Base-by-base conservation (phyloP, 2,329 filamentous ascomycete species). In the Ceratocystis harringtonii region DNA sequence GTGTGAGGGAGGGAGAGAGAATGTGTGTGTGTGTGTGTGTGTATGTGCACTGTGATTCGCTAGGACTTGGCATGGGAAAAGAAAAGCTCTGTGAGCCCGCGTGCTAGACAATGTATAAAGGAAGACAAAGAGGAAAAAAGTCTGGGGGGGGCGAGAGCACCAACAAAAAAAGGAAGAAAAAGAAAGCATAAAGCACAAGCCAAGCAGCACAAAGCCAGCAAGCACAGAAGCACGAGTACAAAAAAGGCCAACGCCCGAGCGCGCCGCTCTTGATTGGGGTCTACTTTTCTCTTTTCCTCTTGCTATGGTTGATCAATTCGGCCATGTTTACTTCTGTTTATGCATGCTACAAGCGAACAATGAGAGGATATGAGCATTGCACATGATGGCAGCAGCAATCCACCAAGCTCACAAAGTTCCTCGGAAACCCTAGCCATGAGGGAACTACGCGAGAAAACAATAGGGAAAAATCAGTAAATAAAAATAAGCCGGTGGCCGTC, bases 131-230 rank as follows among this genome's bases (percentile, higher is more conserved):
- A 58, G 25, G 28, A 12, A 17, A 3, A 58, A 58, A 32, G 55
- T 58, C 55, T 36, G 25, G 55, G 25, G 25, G 52, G 36, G 28
- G 55, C 10, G 36, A 41, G 36, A 3, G 36, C 36, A 41, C 36
- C 36, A 15, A 5, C 36, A 41, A 15, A n/a, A 22, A 57, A n/a
- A 30, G 52, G 28, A 57, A 32, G 52, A 58, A 58, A 58, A 58
- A 58, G 55, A 58, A 58, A 58, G 55, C 55, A 58, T 58, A 58
- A 58, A 58, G 55, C 55, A 58, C 55, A 52, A 52, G 48, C 48
- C 45, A 50, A 22, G 45, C 45, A 25, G 15, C 48, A 52, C 19
- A 52, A 28, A 10, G 36, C 36, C 36, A 41, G 36, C 10, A 41
- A 41, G 36, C 36, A 41, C 10, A 12, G 22, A 22, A n/a, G 28